These are phyloP conservation scores for Pleurotus giganteus DNA, from an alignment of 768 basidiomycete species.

Conservation along the genomic window DNA sequence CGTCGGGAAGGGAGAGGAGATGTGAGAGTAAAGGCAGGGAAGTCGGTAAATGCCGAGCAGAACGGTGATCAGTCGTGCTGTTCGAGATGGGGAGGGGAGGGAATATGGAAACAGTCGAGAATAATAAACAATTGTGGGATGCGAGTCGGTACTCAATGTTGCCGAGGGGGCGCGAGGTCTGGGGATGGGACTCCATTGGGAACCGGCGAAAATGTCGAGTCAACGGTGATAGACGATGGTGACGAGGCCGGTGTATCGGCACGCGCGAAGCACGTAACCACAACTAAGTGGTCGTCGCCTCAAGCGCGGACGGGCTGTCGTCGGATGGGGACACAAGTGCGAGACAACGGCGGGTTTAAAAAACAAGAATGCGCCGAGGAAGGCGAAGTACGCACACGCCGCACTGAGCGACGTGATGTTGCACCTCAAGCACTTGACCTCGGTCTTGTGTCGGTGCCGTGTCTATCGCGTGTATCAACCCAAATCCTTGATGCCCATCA, in stretches of 20 bases:
- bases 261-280: constrained; percentile 76
- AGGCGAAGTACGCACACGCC: constrained; percentile 54
- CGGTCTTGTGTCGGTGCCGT: constrained; percentile 75
- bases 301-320: constrained; percentile 32
- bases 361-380: constrained; percentile 57
- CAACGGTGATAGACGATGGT: constrained; percentile 13
- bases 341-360: constrained; percentile 14
- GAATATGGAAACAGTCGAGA: constrained; percentile 41
- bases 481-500: constrained; percentile 47
- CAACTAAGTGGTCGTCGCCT: constrained; percentile 82
- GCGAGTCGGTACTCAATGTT: constrained; percentile 14
- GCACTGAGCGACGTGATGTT: constrained; percentile 46
- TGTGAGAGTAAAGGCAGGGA: constrained; percentile 21
- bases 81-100: constrained; percentile 18
- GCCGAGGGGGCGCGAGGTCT: constrained; percentile 6
- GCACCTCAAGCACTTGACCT: constrained; percentile 52
- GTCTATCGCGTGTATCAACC: constrained; percentile 48
- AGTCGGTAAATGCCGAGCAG: constrained; percentile 7
- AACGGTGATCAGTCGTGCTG: constrained; percentile 48
- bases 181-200: neutral
- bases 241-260: constrained; percentile 75
- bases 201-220: constrained; percentile 3
- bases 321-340: neutral
- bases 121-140: constrained; percentile 44
- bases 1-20: constrained; percentile 13